Evolutionary conservation across 345 rosid species (phyloP).

Genomic region (Euphorbia peplus): DNA sequence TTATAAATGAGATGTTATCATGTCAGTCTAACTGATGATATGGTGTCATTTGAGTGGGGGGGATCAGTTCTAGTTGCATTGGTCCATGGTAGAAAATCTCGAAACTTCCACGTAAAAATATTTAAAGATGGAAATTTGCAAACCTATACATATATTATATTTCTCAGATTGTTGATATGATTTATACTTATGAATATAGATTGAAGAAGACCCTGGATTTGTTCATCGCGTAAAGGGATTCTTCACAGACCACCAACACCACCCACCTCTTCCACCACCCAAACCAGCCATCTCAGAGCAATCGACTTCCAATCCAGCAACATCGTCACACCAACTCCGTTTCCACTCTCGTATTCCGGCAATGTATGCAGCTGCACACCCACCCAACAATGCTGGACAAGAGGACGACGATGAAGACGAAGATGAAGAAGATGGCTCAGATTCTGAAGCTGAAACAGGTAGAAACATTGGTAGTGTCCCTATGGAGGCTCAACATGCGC

Average conservation of each 20-base stretch:
- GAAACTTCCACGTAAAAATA: no score
- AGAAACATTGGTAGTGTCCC: conserved; percentile 19
- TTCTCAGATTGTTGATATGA: background rate
- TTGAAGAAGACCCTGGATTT: conserved; percentile 55
- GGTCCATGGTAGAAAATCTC: no score
- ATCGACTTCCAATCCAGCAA: conserved; percentile 64
- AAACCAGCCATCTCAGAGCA: conserved; percentile 78
- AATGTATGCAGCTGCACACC: conserved; percentile 24
- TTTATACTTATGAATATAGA: conserved; percentile 24
- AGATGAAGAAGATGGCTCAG: conserved; percentile 33
- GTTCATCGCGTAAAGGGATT: conserved; percentile 54
- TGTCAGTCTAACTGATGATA: no score
- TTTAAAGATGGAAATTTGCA: no score
- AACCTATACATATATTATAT: no score
- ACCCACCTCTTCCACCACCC: conserved; percentile 49
- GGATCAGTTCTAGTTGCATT: no score
- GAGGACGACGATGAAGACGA: conserved; percentile 38
- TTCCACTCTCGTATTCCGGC: conserved; percentile 39
- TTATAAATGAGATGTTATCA: no score
- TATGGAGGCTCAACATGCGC: conserved; percentile 16
- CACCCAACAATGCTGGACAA: conserved; percentile 22
- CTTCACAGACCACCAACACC: conserved; percentile 46
- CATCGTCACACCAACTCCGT: conserved; percentile 46
- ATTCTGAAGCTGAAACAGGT: conserved; percentile 26
- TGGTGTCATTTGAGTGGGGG: no score